phyloP scores from a whole-genome alignment of 2,329 filamentous ascomycete species.

The Arthrobotrys conoides region DNA sequence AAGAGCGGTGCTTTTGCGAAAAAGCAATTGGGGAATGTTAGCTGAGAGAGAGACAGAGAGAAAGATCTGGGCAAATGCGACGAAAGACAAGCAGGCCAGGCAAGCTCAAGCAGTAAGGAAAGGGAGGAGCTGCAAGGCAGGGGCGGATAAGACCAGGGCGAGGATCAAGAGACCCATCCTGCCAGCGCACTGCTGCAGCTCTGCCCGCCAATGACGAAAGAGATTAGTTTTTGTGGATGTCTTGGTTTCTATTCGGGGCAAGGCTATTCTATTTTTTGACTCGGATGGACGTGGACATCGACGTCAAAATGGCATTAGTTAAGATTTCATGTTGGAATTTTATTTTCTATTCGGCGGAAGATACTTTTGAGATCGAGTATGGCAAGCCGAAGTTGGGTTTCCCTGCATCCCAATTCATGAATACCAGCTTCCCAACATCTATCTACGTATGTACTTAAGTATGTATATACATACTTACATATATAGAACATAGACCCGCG shows the following conservation, averaged over 20 bases:
- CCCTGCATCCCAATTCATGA: slow-evolving; percentile 12
- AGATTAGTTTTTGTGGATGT: slow-evolving; percentile 43
- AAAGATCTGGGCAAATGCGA: slow-evolving; percentile 52
- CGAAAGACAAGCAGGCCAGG: background rate
- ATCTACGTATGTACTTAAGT: too few species aligned
- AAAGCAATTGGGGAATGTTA: slow-evolving; percentile 49
- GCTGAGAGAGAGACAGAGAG: slow-evolving; percentile 28
- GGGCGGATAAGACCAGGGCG: slow-evolving; percentile 59
- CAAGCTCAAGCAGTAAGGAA: slow-evolving; percentile 40
- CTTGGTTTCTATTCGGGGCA: slow-evolving; percentile 50
- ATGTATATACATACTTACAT: too few species aligned
- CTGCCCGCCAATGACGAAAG: slow-evolving; percentile 60
- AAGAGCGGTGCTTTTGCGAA: slow-evolving; percentile 43
- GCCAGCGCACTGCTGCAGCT: slow-evolving; percentile 60
- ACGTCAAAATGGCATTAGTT: slow-evolving; percentile 51
- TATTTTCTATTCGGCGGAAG: background rate
- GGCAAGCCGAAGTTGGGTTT: slow-evolving; percentile 20
- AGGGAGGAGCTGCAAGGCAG: slow-evolving; percentile 58
- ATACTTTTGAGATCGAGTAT: slow-evolving; percentile 35
- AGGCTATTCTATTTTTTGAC: slow-evolving; percentile 61
- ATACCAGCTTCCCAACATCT: slow-evolving; percentile 51
- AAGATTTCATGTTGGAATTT: background rate
- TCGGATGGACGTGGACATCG: slow-evolving; percentile 53
- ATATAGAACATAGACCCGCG: background rate
- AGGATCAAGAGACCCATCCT: slow-evolving; percentile 56